Base-by-base conservation (phyloP, 2,329 filamentous ascomycete species). In the Alternaria solani region DNA sequence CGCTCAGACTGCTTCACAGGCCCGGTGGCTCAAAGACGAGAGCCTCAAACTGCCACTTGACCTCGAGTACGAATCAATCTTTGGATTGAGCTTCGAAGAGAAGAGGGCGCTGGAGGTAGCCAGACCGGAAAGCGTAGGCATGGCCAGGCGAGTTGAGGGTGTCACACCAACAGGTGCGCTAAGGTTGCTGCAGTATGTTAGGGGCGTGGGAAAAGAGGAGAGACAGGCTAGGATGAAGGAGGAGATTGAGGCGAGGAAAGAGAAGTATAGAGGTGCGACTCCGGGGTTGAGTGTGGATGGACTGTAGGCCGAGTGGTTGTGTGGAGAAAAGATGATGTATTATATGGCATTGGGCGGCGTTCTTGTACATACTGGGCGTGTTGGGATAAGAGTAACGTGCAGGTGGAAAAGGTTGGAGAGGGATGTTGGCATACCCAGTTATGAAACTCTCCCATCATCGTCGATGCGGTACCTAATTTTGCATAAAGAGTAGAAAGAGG, bases 101-200 rank as follows among this genome's bases (percentile, higher is more conserved):
- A 89, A 87, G 78, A 84, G 87, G 28, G 85, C 90, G 4, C 82
- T 99, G 36, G 85, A 86, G 59, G 81, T 83, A 2, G 91, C 92
- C 1, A 83, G 87, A 52, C 95, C 95, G 0, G 92, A 96, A 79
- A 96, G 88, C 62, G 83, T 99, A 23, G 94, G 92, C 0, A 95
- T 97, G 84, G 94, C 94, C 32, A 85, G 93, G 49, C 83, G 95
- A 14, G 87, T 97, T 11, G 95, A 99, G 78, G 94, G 94, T 3
- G 84, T 85, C n/a, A 85, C 84, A 61, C 82, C 84, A 1, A 75
- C 78, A 30, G 84, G 83, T 0, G 82, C 82, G 26, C 64, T 85
- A 65, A 72, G 87, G 55, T 74, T 95, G 62, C 78, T 94, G 58
- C 83, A 82, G 25, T 86, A 87, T 74, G 88, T 93, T n/a, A 82